Evolutionary conservation across 1,284 basidiomycete species (phyloP), one percentile per base, ranked within the genome.

Genomic region (Cryptococcus maquisensis): DNA sequence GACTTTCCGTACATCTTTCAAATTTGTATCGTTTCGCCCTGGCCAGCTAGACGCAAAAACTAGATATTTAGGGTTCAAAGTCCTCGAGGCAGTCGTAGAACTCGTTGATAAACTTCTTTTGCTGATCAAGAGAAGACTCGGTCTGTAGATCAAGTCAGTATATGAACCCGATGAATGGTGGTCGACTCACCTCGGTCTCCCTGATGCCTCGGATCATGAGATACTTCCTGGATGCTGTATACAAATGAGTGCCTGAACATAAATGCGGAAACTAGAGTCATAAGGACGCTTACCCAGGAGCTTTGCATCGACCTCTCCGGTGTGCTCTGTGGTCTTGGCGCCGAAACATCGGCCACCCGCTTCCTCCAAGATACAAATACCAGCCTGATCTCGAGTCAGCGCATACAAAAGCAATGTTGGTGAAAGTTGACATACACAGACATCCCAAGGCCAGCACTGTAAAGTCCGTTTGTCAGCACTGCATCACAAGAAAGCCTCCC

Each of bases 291-390:
- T 38, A 72, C 70, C 65, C 36, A 96, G 79, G 20, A 94, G 79
- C 24, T 83, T 83, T 51, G 88, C 83, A 8, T 71, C 67, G 9
- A 90, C 82, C 40, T 79, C 55, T 72, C 81, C 78, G 61, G 77
- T 75, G 36, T 77, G 72, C 75, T 81, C 61, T 3, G 78, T 76
- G 2, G 73, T 74, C 53, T 85, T 84, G 32, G 83, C 83, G 39
- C 89, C 90, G 24, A 85, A 86, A 32, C 88, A 83, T 21, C 86
- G 78, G 23, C 87, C 84, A 6, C 92, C 92, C 0, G 94, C 90
- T 73, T 97, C 95, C 59, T 89, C 82, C 0, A 90, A 88, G 61
- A 98, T 94, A 59, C 94, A 86, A n/a, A 90, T 84, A 0, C 93
- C 94, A 1, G 95, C 86, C 79, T 71, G 55, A n/a, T 15, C 15